Evolutionary conservation across 2,329 filamentous ascomycete genomes (phyloP).

Genomic region (Exophiala phaeomuriformis): DNA sequence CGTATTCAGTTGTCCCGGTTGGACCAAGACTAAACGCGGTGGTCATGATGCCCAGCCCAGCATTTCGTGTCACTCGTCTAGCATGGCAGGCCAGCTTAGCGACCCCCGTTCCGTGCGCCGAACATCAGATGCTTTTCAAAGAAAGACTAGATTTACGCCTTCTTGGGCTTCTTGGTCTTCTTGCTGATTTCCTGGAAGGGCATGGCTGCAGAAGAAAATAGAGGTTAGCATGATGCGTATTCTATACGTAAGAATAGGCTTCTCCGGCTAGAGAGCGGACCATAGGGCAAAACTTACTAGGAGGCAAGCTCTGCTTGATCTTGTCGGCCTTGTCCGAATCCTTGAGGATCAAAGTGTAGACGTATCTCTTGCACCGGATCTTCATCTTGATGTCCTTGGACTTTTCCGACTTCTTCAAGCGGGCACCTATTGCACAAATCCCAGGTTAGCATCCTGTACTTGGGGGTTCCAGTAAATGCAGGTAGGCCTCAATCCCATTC

Average conservation of each 20-base stretch:
- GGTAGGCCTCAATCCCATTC: too few relatives aligned
- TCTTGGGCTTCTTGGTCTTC: slow-evolving; percentile 29
- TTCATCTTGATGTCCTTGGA: slow-evolving; percentile 92
- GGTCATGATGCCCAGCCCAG: too few relatives aligned
- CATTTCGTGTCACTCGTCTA: too few relatives aligned
- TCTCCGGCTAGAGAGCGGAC: too few relatives aligned
- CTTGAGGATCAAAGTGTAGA: slow-evolving; percentile 98
- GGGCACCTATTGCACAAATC: slow-evolving; percentile 56
- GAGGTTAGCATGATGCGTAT: slow-evolving; percentile 8
- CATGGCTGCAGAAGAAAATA: slow-evolving; percentile 16
- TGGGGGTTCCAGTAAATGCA: too few relatives aligned
- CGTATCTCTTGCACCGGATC: slow-evolving; percentile 93
- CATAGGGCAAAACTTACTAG: slow-evolving; percentile 59
- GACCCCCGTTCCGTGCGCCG: too few relatives aligned
- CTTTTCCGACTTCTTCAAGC: slow-evolving; percentile 94
- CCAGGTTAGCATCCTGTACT: not conserved
- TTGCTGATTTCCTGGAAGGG: slow-evolving; percentile 26
- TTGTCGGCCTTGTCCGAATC: slow-evolving; percentile 99
- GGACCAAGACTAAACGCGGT: too few relatives aligned
- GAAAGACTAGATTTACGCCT: slow-evolving; percentile 15
- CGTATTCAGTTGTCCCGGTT: too few relatives aligned
- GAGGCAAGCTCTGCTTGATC: slow-evolving; percentile 97
- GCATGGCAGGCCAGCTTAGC: too few relatives aligned
- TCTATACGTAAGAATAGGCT: not conserved
- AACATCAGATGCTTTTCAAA: not conserved